Percentiles rank a stretch among this genome's conserved stretches.
Conservation (phyloP, 345 rosid species). For the Salix brachista region DNA sequence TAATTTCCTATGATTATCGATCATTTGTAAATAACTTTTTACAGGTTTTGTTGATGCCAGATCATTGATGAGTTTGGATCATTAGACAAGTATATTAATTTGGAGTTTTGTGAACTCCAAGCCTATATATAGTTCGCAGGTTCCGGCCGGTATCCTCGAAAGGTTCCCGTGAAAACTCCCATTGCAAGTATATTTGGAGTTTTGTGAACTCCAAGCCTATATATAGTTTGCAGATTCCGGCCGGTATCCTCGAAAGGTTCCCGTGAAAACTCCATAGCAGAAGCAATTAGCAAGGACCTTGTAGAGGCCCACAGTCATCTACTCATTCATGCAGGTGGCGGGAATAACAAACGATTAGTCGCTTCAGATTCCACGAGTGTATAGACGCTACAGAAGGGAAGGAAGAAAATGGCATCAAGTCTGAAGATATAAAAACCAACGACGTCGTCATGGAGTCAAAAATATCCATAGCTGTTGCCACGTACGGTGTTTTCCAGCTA, state of each 20-base stretch:
- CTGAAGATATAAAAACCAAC: conserved; percentile 17
- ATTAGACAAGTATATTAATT: conserved; percentile 61
- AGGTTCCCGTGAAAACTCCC: conserved; percentile 78
- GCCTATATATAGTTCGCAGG: conserved; percentile 60
- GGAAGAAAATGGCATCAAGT: conserved; percentile 30
- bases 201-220: conserved; percentile 78
- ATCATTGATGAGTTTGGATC: conserved; percentile 77
- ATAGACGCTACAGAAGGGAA: conserved; percentile 36
- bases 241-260: conserved; percentile 76
- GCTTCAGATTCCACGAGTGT: conserved; percentile 87
- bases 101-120: conserved; percentile 86
- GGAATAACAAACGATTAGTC: conserved; percentile 74
- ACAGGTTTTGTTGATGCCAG: conserved; percentile 55
- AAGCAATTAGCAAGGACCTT: conserved; percentile 83
- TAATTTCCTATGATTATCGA: conserved; percentile 16
- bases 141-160: conserved; percentile 65
- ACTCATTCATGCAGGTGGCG: conserved; percentile 84
- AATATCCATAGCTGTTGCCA: conserved; percentile 35
- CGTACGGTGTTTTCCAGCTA: too few relatives aligned
- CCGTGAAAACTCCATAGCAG: conserved; percentile 73
- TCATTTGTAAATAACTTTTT: conserved; percentile 41
- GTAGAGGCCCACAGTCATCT: conserved; percentile 84
- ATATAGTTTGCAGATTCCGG: conserved; percentile 53
- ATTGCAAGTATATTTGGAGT: conserved; percentile 76
- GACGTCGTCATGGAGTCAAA: conserved; percentile 25